A percentile compares a stretch with the other conserved stretches of the same genome.
phyloP scores from a whole-genome alignment of 2,329 filamentous ascomycete genomes.

The Fusarium sp. region DNA sequence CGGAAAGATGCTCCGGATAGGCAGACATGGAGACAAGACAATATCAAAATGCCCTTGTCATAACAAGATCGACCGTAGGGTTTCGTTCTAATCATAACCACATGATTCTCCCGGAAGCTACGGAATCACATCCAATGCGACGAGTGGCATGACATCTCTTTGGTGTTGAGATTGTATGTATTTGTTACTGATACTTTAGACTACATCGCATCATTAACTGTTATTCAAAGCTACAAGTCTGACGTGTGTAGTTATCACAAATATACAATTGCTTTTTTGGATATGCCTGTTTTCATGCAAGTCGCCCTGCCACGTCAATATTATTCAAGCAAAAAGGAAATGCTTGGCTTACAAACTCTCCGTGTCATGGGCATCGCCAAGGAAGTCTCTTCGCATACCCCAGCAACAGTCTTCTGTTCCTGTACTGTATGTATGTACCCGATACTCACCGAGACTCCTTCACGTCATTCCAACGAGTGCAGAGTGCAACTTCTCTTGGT shows the following conservation, averaged over 20 bases:
- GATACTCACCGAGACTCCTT: slow-evolving; percentile 19
- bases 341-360: slow-evolving; percentile 16
- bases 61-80: slow-evolving; percentile 26
- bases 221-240: background rate
- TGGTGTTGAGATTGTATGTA: background rate
- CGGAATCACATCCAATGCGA: slow-evolving; percentile 10
- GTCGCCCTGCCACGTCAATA: slow-evolving; percentile 7
- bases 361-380: slow-evolving; percentile 23
- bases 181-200: slow-evolving; percentile 1
- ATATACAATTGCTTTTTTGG: slow-evolving; percentile 1
- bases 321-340: background rate
- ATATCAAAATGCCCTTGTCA: background rate
- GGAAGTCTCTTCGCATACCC: slow-evolving; percentile 4
- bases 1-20: slow-evolving; percentile 5
- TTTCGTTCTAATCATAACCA: slow-evolving; percentile 14
- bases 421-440: slow-evolving; percentile 13
- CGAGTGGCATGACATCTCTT: slow-evolving; percentile 23
- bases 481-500: slow-evolving; percentile 7
- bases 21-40: background rate
- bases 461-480: slow-evolving; percentile 20
- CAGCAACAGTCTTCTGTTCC: background rate
- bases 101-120: slow-evolving; percentile 30
- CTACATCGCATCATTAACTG: background rate
- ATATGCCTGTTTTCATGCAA: background rate
- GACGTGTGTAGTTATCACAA: background rate